These are phyloP conservation scores for Fusarium sp. DNA, from an alignment of 2,329 filamentous ascomycete genomes.

Conservation along the genomic window DNA sequence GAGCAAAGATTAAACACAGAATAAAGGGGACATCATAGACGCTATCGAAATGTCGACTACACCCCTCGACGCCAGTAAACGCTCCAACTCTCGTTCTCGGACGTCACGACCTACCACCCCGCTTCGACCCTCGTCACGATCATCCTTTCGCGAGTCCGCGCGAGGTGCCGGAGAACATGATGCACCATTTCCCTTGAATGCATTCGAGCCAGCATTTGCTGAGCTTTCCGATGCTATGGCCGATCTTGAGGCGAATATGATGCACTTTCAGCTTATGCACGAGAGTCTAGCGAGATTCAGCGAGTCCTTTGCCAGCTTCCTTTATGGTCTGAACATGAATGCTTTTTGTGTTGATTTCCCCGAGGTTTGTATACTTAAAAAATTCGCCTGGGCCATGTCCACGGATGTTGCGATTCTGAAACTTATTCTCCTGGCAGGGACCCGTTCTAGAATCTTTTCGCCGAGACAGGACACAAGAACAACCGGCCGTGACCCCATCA, in stretches of 20 bases:
- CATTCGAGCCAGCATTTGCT: conserved; percentile 89
- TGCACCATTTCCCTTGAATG: conserved; percentile 78
- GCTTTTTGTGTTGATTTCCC: conserved; percentile 98
- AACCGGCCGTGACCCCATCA: conserved; percentile 49
- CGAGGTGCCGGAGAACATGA: conserved; percentile 66
- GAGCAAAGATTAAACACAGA: neutral
- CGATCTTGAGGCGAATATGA: conserved; percentile 96
- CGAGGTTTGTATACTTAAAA: conserved; percentile 70
- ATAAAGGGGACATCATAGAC: neutral
- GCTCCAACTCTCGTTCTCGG: conserved; percentile 72
- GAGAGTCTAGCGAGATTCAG: conserved; percentile 93
- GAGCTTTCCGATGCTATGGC: conserved; percentile 95
- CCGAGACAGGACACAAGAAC: conserved; percentile 70
- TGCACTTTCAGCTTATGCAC: conserved; percentile 97
- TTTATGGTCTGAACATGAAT: conserved; percentile 99
- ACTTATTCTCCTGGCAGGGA: conserved; percentile 64
- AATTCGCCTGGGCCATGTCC: neutral
- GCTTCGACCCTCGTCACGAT: conserved; percentile 88
- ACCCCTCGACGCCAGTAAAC: conserved; percentile 50
- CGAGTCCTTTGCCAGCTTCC: conserved; percentile 94
- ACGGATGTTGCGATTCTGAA: neutral
- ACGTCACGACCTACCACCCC: conserved; percentile 90
- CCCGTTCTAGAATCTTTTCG: conserved; percentile 87
- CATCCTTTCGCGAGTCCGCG: conserved; percentile 85
- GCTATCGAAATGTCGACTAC: conserved; percentile 47